Conservation (phyloP, 345 rosid genomes). For the Gossypium raimondii region DNA sequence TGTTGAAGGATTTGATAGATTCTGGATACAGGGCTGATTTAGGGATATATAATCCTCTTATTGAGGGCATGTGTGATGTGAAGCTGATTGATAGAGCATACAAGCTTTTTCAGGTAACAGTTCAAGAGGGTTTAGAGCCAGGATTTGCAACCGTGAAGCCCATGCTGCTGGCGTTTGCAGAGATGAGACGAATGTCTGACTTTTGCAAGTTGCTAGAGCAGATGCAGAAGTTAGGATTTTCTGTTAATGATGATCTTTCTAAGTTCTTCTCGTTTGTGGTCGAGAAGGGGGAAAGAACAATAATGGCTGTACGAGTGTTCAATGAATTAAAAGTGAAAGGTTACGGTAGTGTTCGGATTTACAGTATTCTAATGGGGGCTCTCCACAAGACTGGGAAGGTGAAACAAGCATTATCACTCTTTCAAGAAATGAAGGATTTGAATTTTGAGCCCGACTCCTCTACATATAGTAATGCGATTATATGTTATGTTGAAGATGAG, state of each 20-base stretch:
- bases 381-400: conserved; percentile 45
- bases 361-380: conserved; percentile 64
- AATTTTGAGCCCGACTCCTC: conserved; percentile 50
- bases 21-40: conserved; percentile 84
- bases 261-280: conserved; percentile 54
- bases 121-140: conserved; percentile 67
- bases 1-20: conserved; percentile 75
- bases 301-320: conserved; percentile 57
- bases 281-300: conserved; percentile 39
- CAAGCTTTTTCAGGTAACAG: conserved; percentile 51
- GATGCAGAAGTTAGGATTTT: conserved; percentile 50
- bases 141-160: conserved; percentile 63
- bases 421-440: conserved; percentile 45
- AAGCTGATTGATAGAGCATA: conserved; percentile 65
- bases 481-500: conserved; percentile 50
- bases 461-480: conserved; percentile 51
- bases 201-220: conserved; percentile 49
- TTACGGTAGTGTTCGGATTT: conserved; percentile 47
- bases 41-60: conserved; percentile 73
- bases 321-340: conserved; percentile 56
- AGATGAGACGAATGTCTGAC: conserved; percentile 45
- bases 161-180: conserved; percentile 60
- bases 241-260: conserved; percentile 51
- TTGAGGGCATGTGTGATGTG: conserved; percentile 64
- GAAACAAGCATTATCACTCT: conserved; percentile 55